Evolutionary conservation across 2,329 filamentous ascomycete genomes (phyloP).

Genomic region (Aureobasidium melanogenum): DNA sequence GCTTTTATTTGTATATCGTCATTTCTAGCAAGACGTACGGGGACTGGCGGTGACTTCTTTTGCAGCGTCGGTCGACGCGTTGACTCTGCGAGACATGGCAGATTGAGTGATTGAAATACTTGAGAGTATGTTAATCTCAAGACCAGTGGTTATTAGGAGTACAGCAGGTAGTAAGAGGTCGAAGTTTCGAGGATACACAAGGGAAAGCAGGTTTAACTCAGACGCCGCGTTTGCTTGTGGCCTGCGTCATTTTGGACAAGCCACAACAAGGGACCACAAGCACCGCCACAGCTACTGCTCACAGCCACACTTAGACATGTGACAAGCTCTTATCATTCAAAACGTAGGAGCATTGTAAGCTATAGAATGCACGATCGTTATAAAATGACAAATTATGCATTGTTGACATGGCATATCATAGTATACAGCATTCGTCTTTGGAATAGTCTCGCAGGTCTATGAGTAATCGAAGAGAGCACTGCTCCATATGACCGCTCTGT

Average conservation of each 20-base stretch:
- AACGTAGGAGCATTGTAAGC: too few species aligned
- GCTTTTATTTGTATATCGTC: conserved; percentile 1
- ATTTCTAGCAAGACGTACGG: neutral
- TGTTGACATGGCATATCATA: too few species aligned
- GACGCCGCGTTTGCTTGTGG: neutral
- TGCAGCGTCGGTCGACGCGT: conserved; percentile 41
- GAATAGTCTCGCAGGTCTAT: too few species aligned
- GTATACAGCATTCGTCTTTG: too few species aligned
- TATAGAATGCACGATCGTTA: too few species aligned
- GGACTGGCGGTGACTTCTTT: conserved; percentile 30
- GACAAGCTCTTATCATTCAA: neutral
- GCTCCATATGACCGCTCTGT: too few species aligned
- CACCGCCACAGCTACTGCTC: neutral
- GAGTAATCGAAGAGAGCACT: too few species aligned
- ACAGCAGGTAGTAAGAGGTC: neutral
- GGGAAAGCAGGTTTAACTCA: conserved; percentile 8
- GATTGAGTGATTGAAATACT: neutral
- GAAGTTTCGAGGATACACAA: neutral
- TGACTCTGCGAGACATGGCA: conserved; percentile 56
- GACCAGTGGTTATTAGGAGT: neutral
- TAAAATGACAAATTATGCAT: too few species aligned
- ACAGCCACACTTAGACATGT: neutral
- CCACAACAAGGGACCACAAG: neutral
- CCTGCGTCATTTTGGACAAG: neutral
- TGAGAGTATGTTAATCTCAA: neutral